Base-by-base conservation (phyloP, 1,284 basidiomycete species). In the Agaricales sp. region DNA sequence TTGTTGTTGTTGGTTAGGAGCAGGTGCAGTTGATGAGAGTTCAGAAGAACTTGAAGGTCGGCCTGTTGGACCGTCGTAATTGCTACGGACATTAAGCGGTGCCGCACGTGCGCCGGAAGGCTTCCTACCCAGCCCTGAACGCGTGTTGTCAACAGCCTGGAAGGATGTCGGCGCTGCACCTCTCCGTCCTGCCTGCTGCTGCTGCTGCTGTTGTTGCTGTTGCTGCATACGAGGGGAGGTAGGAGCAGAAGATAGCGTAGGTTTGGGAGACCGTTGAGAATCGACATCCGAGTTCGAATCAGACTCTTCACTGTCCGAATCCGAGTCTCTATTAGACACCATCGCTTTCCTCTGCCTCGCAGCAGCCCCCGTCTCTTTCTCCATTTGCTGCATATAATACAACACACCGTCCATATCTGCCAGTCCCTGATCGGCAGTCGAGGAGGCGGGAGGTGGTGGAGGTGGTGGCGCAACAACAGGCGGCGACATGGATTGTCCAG, bases 101-200 rank as follows among this genome's bases (percentile, higher is more conserved):
- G 75, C 81, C 45, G 85, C 88, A 78, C 90, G 85, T 77, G 90
- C 89, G 37, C 89, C 90, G 43, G 87, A 87, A 14, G 90, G 90
- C 61, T 83, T 85, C 58, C 83, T 74, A 58, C 82, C 81, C 41
- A 86, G 59, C 24, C 62, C 64, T 58, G 67, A 61, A 55, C 71
- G 67, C 38, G 63, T 60, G 20, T 57, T 58, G 55, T 25, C 14
- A 14, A 30, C 8, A 25, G 11, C 38, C 6, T 41, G 39, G 26
- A 30, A 30, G 6, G 26, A 6, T 14, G 14, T 30, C 14, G 26
- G 26, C n/a, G n/a, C n/a, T 30, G 26, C 14, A 6, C 26, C 26
- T 30, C 14, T 30, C 6, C 26, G 26, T 6, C 6, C 26, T 14
- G 26, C 6, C 26, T 18, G 16, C n/a, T 41, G n/a, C 8, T 16